A percentile compares a stretch with the other conserved stretches of the same genome.
These are phyloP conservation scores for Leishmania mexicana DNA, from an alignment of 208 protist genomes.

Conservation along the genomic window DNA sequence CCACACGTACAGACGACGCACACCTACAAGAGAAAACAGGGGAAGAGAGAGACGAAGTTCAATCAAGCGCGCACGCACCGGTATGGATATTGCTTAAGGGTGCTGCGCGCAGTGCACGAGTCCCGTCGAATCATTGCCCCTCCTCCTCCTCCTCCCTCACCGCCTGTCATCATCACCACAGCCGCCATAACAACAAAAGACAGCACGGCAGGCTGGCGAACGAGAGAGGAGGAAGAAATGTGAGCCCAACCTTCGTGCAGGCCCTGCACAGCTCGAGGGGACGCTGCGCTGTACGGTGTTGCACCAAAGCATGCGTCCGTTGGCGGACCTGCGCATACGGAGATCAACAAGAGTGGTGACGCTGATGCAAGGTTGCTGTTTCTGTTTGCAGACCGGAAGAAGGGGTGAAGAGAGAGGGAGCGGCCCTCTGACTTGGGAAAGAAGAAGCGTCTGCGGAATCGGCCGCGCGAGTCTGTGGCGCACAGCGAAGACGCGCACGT, in stretches of 20 bases:
- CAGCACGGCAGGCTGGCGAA: neutral
- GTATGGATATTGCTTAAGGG: neutral
- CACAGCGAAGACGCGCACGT: neutral
- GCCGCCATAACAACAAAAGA: neutral
- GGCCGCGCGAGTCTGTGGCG: neutral
- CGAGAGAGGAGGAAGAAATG: neutral
- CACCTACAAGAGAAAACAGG: neutral
- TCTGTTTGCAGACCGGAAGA: neutral
- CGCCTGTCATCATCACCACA: neutral
- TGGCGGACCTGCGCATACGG: neutral
- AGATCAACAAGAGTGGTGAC: neutral
- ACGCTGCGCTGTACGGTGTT: neutral
- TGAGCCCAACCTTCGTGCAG: neutral
- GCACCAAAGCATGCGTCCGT: neutral
- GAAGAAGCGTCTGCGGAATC: neutral
- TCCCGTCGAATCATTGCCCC: neutral
- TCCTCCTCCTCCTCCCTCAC: neutral
- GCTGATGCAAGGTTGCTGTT: neutral
- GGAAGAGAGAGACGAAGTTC: neutral
- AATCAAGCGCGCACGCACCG: neutral
- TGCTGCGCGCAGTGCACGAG: neutral
- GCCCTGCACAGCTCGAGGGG: neutral
- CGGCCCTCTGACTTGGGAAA: neutral
- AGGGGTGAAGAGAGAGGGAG: neutral
- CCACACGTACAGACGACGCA: neutral